Evolutionary conservation across 805 yeast species (phyloP).

Genomic region (Myxozyma kluyveri): DNA sequence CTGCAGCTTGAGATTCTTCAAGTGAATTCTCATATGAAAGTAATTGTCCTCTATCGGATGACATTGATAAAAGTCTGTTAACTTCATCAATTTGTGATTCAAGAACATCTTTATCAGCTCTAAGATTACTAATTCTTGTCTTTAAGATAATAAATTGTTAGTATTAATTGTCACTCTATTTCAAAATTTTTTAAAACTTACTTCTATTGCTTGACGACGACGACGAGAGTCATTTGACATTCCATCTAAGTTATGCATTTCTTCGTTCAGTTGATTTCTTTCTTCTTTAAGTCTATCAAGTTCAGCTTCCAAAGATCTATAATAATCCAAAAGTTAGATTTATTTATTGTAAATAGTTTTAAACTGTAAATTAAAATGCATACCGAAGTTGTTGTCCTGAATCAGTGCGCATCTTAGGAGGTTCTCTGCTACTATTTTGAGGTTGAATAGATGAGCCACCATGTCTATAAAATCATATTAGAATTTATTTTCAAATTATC

Average conservation of each 20-base stretch:
- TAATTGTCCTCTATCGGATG: not conserved
- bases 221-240: too few relatives aligned
- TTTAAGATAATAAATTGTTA: too few relatives aligned
- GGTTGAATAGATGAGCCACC: slow-evolving; percentile 57
- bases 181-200: too few relatives aligned
- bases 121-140: slow-evolving; percentile 8
- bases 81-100: not conserved
- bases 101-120: slow-evolving; percentile 3
- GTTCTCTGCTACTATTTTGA: slow-evolving; percentile 37
- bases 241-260: too few relatives aligned
- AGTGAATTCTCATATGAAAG: slow-evolving; percentile 1
- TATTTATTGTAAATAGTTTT: not conserved
- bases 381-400: slow-evolving; percentile 6
- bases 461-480: slow-evolving; percentile 21
- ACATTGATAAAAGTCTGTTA: not conserved
- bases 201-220: too few relatives aligned
- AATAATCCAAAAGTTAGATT: too few relatives aligned
- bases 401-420: slow-evolving; percentile 31
- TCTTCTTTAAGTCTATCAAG: not conserved
- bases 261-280: too few relatives aligned
- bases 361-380: not conserved
- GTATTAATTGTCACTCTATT: too few relatives aligned
- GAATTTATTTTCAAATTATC: not conserved
- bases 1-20: slow-evolving; percentile 1
- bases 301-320: not conserved